phyloP scores from a whole-genome alignment of 768 basidiomycete species.

The Phylloporus scabripes region DNA sequence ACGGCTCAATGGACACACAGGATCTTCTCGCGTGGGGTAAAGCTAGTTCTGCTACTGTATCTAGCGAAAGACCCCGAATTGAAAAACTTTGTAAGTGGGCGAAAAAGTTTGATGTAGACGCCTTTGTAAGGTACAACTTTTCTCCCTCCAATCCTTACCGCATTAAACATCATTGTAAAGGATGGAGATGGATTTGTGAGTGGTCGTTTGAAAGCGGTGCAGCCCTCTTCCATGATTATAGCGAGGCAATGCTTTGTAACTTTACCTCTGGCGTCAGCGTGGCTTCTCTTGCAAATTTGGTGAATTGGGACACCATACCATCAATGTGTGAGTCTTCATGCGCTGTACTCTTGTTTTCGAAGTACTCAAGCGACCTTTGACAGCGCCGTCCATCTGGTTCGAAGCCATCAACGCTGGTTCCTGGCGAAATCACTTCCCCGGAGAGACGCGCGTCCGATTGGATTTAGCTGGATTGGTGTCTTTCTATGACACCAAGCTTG shows the following conservation, averaged over 20 bases:
- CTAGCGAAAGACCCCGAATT: not conserved
- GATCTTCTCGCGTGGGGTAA: not conserved
- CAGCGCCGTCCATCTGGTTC: not conserved
- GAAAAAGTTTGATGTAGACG: not conserved
- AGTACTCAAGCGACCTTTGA: not conserved
- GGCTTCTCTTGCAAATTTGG: not conserved
- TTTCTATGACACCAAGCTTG: not conserved
- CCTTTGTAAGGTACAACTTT: not conserved
- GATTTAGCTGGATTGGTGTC: not conserved
- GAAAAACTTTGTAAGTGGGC: not conserved
- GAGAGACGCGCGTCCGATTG: not conserved
- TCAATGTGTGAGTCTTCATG: not conserved
- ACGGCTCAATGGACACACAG: not conserved
- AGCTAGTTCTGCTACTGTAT: not conserved
- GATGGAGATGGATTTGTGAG: not conserved
- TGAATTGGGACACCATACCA: not conserved
- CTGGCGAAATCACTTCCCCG: not conserved
- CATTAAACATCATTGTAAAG: not conserved
- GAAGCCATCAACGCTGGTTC: not conserved
- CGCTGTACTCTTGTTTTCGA: not conserved
- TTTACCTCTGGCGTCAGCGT: not conserved
- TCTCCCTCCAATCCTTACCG: not conserved
- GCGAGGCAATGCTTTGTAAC: not conserved
- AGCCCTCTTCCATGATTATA: not conserved
- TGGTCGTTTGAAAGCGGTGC: not conserved